Percentiles rank a stretch among this genome's conserved stretches.
Conservation (phyloP, 139 green algal species). For the Coccomyxa sp. region DNA sequence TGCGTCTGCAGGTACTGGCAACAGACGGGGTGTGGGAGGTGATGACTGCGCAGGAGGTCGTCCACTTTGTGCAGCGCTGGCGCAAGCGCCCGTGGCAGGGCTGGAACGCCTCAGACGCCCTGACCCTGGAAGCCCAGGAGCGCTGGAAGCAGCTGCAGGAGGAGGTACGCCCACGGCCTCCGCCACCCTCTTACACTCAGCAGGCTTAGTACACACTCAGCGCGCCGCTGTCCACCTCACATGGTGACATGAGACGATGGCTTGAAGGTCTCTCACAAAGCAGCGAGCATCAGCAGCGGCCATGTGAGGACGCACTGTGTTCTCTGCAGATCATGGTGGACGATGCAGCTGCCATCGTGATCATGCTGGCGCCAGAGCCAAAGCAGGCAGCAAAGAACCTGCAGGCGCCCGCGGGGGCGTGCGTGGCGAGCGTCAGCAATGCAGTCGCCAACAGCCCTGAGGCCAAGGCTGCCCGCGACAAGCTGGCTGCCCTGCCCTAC, state of each 20-base stretch:
- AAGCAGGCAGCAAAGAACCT: not conserved
- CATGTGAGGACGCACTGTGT: not conserved
- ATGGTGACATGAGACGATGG: too few relatives aligned
- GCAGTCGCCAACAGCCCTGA: not conserved
- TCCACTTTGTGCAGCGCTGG: conserved; percentile 39
- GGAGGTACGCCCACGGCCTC: conserved; percentile 24
- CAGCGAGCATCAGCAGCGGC: not conserved
- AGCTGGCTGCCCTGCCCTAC: not conserved
- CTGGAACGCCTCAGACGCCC: conserved; percentile 26
- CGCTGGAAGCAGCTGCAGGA: conserved; percentile 33
- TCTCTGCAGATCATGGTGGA: conserved; percentile 3
- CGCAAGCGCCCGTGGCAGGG: not conserved
- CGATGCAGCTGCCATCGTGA: not conserved
- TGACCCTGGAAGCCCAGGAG: conserved; percentile 45
- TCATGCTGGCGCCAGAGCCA: not conserved
- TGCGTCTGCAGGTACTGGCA: conserved; percentile 33
- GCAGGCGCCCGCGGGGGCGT: not conserved
- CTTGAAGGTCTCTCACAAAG: too few relatives aligned
- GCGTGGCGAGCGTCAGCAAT: not conserved
- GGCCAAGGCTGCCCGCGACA: not conserved
- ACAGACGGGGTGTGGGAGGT: conserved; percentile 70
- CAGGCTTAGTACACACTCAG: too few relatives aligned
- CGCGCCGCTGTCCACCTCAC: too few relatives aligned
- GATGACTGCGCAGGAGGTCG: conserved; percentile 39
- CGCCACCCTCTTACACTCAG: too few relatives aligned